Evolutionary conservation across 495 filamentous ascomycete species (phyloP), one percentile per base, ranked within the genome.

Genomic region (Lasiosphaeriaceae sp.): DNA sequence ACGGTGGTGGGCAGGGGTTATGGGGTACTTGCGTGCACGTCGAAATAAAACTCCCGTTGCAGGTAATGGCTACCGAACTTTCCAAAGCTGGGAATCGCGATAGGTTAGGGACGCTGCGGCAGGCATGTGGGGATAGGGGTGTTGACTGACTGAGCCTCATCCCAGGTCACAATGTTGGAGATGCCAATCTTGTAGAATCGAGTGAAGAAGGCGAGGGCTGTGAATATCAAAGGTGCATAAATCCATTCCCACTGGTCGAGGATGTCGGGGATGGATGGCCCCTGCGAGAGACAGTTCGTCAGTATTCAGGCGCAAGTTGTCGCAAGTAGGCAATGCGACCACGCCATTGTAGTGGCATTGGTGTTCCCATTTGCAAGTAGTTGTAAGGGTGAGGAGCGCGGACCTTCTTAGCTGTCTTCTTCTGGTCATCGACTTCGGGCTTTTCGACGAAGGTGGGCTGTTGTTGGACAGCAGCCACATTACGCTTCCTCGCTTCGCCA

Each of bases 41-140:
- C 94, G 76, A 98, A 98, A 83, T 97, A 98, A 78, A 97, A 95
- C 74, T 97, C 95, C 64, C 93, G 90, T 66, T 98, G 97, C 56
- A 98, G 82, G 68, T 98, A 98, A 73, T 98, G 92, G 62, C 93
- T 97, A 57, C 94, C 94, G 73, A 98, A 98, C 74, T 98, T 98
- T 64, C 94, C 94, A 74, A 98, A 98, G 72, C 92, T 96, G 69
- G 57, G 34, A 54, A 51, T 34, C 20, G 34, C 23, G 50, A 41
- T 21, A 47, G 12, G 68, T 74, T 58, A 76, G 73, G 61, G 50
- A 55, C 19, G 48, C 51, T 45, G 22, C 23, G 51, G 46, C 55
- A 39, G 14, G 39, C 14, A 31, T 3, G 50, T 35, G 41, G 37
- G 53, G 12, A 44, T 14, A n/a, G 11, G 26, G 52, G 54, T 47